These are phyloP conservation scores for Ricinus communis DNA, from an alignment of 345 rosid species.

Conservation along the genomic window DNA sequence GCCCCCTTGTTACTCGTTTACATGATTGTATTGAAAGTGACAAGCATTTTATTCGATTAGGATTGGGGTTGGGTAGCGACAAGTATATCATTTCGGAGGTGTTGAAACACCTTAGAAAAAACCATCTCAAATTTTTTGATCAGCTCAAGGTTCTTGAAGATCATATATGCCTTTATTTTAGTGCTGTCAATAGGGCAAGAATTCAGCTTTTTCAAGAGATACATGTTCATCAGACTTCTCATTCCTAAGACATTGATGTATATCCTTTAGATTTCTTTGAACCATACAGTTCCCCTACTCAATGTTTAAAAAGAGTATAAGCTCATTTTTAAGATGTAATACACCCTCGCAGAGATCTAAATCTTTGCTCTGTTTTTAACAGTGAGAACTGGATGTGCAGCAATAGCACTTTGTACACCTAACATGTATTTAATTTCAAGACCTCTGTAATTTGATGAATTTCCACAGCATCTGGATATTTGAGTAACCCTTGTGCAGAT, in stretches of 20 bases:
- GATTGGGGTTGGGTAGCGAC: conserved; percentile 54
- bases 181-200: conserved; percentile 58
- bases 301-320: neutral
- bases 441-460: neutral
- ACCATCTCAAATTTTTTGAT: conserved; percentile 35
- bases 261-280: neutral
- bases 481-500: conserved; percentile 76
- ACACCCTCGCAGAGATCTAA: neutral
- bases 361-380: neutral
- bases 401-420: neutral
- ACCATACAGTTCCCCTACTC: neutral
- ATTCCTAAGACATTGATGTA: conserved; percentile 16
- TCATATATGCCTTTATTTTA: conserved; percentile 62
- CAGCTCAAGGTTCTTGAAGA: conserved; percentile 62
- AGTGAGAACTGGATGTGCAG: neutral
- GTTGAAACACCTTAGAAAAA: conserved; percentile 53
- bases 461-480: neutral
- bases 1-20: conserved; percentile 52
- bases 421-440: neutral
- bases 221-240: conserved; percentile 22
- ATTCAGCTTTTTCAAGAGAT: conserved; percentile 49
- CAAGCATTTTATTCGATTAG: conserved; percentile 48
- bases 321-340: neutral
- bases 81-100: conserved; percentile 42
- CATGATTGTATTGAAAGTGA: conserved; percentile 50